Evolutionary conservation across 2,329 filamentous ascomycete genomes (phyloP), one percentile per base, ranked within the genome.

Genomic region (Aureobasidium sp.): DNA sequence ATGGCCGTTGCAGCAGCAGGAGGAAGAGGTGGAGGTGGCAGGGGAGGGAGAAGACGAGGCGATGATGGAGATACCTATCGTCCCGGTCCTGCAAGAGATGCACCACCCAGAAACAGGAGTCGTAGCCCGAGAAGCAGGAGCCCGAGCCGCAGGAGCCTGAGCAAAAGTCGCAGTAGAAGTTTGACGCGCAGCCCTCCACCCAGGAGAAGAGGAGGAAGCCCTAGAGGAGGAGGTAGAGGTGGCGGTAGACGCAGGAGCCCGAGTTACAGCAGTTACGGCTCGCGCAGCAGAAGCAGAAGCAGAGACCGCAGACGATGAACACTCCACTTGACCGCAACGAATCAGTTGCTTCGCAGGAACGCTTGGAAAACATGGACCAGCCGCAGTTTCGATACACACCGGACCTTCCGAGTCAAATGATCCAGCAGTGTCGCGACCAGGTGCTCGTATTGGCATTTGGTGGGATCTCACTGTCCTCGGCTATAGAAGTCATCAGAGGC

Each of bases 261-360:
- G 27, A 72, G 70, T 55, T 72, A 72, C 63, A 68, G 63, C n/a
- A 69, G 68, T 52, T 69, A 68, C 49, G 62, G 58, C 30, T 63
- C 61, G 13, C 65, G 65, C 49, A 64, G 64, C 41, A 50, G 64
- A 60, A 80, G 76, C 63, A 70, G 77, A 61, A 74, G 72, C 62
- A 69, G 72, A 47, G 73, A 70, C 44, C 69, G 75, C 58, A 69
- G 70, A 37, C 67, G 67, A 47, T 55, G 42, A 48, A 48, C 2
- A 3, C 8, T 5, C 16, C 4, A 13, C 21, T 9, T 13, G 25
- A 44, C 5, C 21, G 21, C 27, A 30, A 47, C 34, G 10, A 15
- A 37, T 5, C 34, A 37, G 5, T 15, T 37, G 3, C 6, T 11
- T 37, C 13, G 15, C 34, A 15, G 13, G 1, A 37, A 37, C 11